Evolutionary conservation across 1,284 basidiomycete species (phyloP), one percentile per base, ranked within the genome.

Genomic region (Neonothopanus nambi): DNA sequence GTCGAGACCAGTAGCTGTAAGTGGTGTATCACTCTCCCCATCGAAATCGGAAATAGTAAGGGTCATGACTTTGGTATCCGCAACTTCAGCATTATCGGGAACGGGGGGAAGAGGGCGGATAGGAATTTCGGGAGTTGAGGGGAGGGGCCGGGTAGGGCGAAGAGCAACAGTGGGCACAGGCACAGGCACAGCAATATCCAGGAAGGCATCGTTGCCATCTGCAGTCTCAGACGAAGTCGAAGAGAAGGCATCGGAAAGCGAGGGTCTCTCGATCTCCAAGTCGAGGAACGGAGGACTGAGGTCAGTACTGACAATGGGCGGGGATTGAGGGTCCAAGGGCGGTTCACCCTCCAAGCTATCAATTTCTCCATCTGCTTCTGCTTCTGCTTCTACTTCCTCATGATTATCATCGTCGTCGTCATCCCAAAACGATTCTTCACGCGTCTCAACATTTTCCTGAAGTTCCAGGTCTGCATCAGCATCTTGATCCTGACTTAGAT

Each of bases 261-360:
- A 28, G 26, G 26, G 12, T 26, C 3, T 7, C 17, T 45, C 43
- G 18, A 12, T 30, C 15, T 54, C 46, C 3, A 33, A 18, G 11
- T 41, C 49, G 9, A 51, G 7, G 40, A 43, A 51, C 6, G 43
- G 17, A 4, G 33, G 40, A 26, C 43, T 42, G 41, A 12, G 13
- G 15, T 43, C 20, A 18, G 30, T 33, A 37, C 4, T 11, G 3
- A 40, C 43, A 12, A 35, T 33, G 37, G 59, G 56, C 0, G 61
- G 59, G 13, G n/a, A n/a, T n/a, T n/a, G n/a, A n/a, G 56, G 52
- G 39, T 59, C 58, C 13, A 41, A 54, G 21, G 52, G 50, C 12
- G 20, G 28, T 33, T 54, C 51, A 17, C 48, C 48, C 7, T 35
- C 46, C 5, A 18, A 33, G 9, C 8, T 41, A 26, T 38, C 15